Base-by-base conservation (phyloP, 169 alveolate species). In the Plasmodium knowlesi region DNA sequence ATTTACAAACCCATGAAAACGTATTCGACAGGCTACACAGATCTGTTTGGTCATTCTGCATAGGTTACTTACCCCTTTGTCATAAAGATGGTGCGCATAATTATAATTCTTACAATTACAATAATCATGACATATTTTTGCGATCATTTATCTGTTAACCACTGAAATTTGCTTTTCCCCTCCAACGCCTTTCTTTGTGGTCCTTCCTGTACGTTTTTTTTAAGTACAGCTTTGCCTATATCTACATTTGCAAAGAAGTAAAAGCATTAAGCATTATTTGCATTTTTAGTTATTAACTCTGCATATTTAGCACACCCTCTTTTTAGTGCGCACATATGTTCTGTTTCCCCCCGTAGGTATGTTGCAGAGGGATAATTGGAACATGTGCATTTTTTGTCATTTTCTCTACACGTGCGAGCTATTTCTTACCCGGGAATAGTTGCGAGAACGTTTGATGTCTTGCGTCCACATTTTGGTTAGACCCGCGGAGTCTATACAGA, bases 1-100 rank as follows among this genome's bases (percentile, higher is more conserved):
- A 70, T 78, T 74, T 93, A 93, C 76, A 86, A 93, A n/a, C 96
- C 96, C 41, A 30, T 82, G 53, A 92, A 83, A 81, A 83, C 79
- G n/a, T 81, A 86, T 32, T 39, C 88, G 54, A 71, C 92, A 34
- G 82, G 81, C 41, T 73, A 81, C 46, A 92, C 80, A 74, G 95
- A 86, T 82, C 70, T 84, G 67, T 82, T 83, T 32, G 67, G 70
- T 14, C 85, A 73, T 22, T 83, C 37, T 37, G 61, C 74, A 22
- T 92, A 89, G 81, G 5, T 9, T 41, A 67, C 25, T 54, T 74
- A n/a, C 41, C 12, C 22, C 1, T 74, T 19, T 74, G 43, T 5
- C 37, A 34, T 34, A 34, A 74, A n/a, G 10, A 14, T 22, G n/a
- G 5, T 67, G 37, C 25, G 0, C n/a, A 25, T 67, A 2, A 22